phyloP scores from a whole-genome alignment of 169 alveolate species.

The Perkinsus chesapeaki region DNA sequence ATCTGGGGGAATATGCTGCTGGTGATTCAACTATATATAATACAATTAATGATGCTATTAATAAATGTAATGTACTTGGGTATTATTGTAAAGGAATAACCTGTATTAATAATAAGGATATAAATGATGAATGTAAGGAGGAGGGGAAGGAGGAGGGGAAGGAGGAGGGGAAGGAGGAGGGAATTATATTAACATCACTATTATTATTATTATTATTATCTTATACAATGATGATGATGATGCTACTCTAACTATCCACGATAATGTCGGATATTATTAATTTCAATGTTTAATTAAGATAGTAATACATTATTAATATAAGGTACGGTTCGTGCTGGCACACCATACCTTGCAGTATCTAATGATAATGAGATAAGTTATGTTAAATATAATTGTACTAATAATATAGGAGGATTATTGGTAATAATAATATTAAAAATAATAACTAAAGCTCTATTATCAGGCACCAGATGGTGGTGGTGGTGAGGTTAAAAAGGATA shows the following conservation, averaged over 20 bases:
- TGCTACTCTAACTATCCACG: no score
- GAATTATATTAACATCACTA: neutral
- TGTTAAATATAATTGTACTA: neutral
- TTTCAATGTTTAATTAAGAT: no score
- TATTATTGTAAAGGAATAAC: neutral
- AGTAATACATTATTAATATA: no score
- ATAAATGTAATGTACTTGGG: neutral
- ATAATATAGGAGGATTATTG: neutral
- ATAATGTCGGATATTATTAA: no score
- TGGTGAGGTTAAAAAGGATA: neutral
- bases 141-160: no score
- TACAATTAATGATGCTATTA: neutral
- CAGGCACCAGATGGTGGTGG: neutral
- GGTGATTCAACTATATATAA: neutral
- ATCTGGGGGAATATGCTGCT: neutral
- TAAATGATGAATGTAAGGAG: no score
- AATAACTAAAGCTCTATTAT: no score
- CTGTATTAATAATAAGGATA: neutral
- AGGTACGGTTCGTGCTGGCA: neutral
- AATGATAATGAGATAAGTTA: neutral
- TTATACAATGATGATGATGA: no score
- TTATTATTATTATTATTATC: neutral
- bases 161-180: no score
- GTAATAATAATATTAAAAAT: no score
- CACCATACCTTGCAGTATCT: neutral